phyloP scores from a whole-genome alignment of 192 early-diverging fungal genomes.

The Jimgerdemannia flammicorona region DNA sequence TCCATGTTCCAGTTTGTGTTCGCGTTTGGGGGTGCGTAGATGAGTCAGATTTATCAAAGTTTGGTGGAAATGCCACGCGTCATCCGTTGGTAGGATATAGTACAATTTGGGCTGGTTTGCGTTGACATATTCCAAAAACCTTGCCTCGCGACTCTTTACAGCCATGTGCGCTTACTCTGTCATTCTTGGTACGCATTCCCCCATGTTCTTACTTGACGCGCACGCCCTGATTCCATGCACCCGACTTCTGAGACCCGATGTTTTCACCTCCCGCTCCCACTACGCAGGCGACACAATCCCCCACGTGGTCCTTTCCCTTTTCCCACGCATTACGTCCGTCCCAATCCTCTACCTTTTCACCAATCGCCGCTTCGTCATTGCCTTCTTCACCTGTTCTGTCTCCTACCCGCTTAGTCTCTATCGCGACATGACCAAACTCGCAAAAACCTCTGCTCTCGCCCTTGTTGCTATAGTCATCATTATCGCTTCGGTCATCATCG shows the following conservation, averaged over 20 bases:
- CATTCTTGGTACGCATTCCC: conserved; percentile 35
- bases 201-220: not conserved
- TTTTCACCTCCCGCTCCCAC: not conserved
- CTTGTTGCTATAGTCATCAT: conserved; percentile 80
- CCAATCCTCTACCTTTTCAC: conserved; percentile 60
- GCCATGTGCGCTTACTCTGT: conserved; percentile 68
- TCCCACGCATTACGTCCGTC: conserved; percentile 51
- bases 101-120: not conserved
- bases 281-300: conserved; percentile 80
- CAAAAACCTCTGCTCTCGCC: conserved; percentile 85
- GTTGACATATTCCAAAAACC: not conserved
- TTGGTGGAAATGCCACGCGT: not conserved
- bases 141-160: not conserved
- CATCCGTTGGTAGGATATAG: not conserved
- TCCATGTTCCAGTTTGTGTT: conserved; percentile 91
- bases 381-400: conserved; percentile 69
- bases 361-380: conserved; percentile 70
- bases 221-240: not conserved
- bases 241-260: too few relatives aligned
- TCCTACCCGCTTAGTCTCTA: conserved; percentile 86
- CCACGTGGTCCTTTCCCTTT: conserved; percentile 68
- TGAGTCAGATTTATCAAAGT: conserved; percentile 4
- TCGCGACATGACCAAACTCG: conserved; percentile 83
- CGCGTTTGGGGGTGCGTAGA: conserved; percentile 82
- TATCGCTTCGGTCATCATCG: conserved; percentile 64